Percentiles rank a stretch among this genome's conserved stretches.
Conservation (phyloP, 164 flowering plant species). For the Dillenia turbinata region DNA sequence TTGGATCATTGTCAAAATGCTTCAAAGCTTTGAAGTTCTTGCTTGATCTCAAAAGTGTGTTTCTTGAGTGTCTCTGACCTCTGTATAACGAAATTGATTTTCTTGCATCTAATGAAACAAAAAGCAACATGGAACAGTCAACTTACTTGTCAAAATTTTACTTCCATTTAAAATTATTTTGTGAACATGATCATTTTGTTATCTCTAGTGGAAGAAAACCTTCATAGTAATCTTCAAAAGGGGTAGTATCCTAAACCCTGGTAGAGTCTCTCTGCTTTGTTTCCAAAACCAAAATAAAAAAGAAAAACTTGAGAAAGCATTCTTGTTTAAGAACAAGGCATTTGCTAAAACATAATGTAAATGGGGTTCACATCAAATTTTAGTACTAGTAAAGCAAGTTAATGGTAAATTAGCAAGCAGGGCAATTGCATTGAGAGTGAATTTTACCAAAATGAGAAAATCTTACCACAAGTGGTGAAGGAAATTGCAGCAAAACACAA, state of each 20-base stretch:
- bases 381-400: no score
- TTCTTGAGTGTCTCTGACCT: constrained; percentile 3
- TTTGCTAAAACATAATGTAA: no score
- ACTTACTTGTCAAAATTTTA: no score
- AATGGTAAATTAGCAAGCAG: constrained; percentile 3
- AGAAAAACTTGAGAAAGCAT: no score
- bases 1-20: constrained; percentile 18
- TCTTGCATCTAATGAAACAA: constrained; percentile 39
- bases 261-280: no score
- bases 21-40: constrained; percentile 26
- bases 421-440: background rate
- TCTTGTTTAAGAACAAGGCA: no score
- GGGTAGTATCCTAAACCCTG: no score
- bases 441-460: background rate
- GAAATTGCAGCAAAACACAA: constrained; percentile 21
- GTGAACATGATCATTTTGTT: no score
- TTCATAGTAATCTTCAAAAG: background rate
- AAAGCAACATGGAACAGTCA: background rate
- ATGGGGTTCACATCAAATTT: no score
- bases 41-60: constrained; percentile 9
- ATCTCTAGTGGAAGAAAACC: background rate
- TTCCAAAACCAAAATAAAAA: no score
- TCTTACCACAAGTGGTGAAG: constrained; percentile 42
- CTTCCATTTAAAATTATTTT: background rate
- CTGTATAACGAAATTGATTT: constrained; percentile 17